These are phyloP conservation scores for Xylariaceae sp. DNA, from an alignment of 2,329 filamentous ascomycete genomes.

Conservation along the genomic window DNA sequence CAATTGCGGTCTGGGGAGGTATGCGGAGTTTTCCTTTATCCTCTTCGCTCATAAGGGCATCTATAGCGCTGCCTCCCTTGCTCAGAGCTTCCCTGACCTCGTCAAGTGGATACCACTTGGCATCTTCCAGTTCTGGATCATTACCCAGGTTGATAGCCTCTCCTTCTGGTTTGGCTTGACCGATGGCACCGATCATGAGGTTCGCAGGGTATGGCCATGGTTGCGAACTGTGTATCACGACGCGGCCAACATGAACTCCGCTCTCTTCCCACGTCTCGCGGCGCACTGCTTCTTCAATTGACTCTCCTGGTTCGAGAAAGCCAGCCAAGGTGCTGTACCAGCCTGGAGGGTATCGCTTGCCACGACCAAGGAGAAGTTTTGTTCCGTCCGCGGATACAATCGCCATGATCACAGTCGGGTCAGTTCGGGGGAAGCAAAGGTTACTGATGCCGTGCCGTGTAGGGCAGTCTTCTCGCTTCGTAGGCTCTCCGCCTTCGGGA, in stretches of 20 bases:
- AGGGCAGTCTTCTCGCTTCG: constrained; percentile 66
- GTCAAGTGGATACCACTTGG: constrained; percentile 81
- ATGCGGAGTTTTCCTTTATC: constrained; percentile 76
- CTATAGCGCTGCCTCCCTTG: constrained; percentile 61
- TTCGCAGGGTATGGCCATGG: constrained; percentile 86
- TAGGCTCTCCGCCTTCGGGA: constrained; percentile 38
- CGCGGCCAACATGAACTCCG: constrained; percentile 71
- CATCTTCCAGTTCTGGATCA: constrained; percentile 87
- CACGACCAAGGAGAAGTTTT: constrained; percentile 77
- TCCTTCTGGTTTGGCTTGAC: constrained; percentile 73
- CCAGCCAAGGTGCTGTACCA: constrained; percentile 90
- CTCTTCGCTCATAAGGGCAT: constrained; percentile 57
- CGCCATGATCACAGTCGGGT: constrained; percentile 93
- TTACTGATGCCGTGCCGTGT: constrained; percentile 87
- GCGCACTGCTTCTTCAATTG: constrained; percentile 78
- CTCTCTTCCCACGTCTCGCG: constrained; percentile 86
- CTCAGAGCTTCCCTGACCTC: constrained; percentile 75
- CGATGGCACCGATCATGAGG: constrained; percentile 84
- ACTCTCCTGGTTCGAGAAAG: constrained; percentile 83
- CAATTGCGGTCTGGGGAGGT: constrained; percentile 86
- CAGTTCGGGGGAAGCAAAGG: constrained; percentile 85
- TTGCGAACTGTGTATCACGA: constrained; percentile 79
- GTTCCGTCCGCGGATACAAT: constrained; percentile 78
- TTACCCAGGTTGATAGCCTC: constrained; percentile 81
- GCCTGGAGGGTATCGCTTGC: constrained; percentile 75